Base-by-base conservation (phyloP, 2,329 filamentous ascomycete species). In the Paraphoma chrysanthemicola region DNA sequence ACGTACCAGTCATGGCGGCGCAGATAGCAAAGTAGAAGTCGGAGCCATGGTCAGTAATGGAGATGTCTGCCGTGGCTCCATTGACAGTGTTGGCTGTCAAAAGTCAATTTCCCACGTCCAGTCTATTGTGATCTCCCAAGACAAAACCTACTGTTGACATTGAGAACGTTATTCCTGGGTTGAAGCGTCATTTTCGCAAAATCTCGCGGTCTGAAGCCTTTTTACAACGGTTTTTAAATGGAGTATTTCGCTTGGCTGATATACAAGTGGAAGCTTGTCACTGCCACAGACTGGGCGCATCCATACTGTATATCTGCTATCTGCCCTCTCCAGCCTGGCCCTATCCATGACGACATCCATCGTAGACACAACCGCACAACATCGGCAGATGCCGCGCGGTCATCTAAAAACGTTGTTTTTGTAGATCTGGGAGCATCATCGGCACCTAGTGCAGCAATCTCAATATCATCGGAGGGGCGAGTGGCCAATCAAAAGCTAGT, bases 21-120 rank as follows among this genome's bases (percentile, higher is more conserved):
- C 81, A 85, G 14, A 89, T 82, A 7, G 87, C 78, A 75, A 83
- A 90, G 68, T 88, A 88, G 78, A 84, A 88, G 70, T 88, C 81
- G 1, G 85, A 88, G 12, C 86, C 88, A 67, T 75, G 84, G 16
- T 73, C 77, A 10, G 86, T 88, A 65, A 89, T 87, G 60, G 78
- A 78, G 41, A 89, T 83, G 66, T 88, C 79, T 14, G 82, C 81
- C 2, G 64, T 70, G 7, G 48, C 56, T 57, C 81, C 82, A 58
- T 81, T 82, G 55, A 80, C 79, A 12, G 78, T 78, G 56, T 79
- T 78, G 59, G 64, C 77, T 79, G 42, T 23, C 5, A 5, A 23
- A 23, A 23, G 23, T 23, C 5, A 23, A 23, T 23, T 23, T 23
- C 23, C 5, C 23, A 23, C 5, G 23, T n/a, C n/a, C n/a, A 45